Conservation (phyloP, 1,139 yeast species). For the Nadsonia starkeyi-henricii region DNA sequence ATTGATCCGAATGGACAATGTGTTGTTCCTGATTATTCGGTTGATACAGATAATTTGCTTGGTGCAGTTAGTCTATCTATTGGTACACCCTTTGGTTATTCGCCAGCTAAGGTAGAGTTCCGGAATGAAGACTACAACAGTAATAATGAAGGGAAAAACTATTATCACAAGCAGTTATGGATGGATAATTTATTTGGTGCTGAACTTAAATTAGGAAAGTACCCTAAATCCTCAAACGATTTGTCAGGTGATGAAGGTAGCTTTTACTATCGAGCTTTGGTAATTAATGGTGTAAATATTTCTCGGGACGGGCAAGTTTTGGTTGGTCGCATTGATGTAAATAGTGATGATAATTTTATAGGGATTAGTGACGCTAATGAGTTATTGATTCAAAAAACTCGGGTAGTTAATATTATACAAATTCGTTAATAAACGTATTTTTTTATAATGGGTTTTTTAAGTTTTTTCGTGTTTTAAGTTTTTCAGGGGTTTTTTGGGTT, state of each 20-base stretch:
- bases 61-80: constrained; percentile 5
- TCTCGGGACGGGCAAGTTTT: background rate
- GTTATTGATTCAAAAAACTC: background rate
- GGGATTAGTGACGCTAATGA: background rate
- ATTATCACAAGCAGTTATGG: background rate
- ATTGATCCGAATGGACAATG: constrained; percentile 5
- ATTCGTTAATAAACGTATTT: too few relatives aligned
- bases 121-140: background rate
- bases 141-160: too few relatives aligned
- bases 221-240: background rate
- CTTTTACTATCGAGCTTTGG: background rate
- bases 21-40: background rate
- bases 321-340: background rate
- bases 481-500: too few relatives aligned
- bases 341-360: background rate
- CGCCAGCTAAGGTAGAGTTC: background rate
- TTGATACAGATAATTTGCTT: background rate
- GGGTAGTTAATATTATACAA: background rate
- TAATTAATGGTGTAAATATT: background rate
- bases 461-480: too few relatives aligned
- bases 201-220: background rate
- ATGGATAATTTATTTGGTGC: background rate
- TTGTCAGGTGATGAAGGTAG: background rate
- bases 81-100: constrained; percentile 1
- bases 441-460: too few relatives aligned